These are phyloP conservation scores for Tylopilus subfusipes DNA, from an alignment of 768 basidiomycete species.

Conservation along the genomic window DNA sequence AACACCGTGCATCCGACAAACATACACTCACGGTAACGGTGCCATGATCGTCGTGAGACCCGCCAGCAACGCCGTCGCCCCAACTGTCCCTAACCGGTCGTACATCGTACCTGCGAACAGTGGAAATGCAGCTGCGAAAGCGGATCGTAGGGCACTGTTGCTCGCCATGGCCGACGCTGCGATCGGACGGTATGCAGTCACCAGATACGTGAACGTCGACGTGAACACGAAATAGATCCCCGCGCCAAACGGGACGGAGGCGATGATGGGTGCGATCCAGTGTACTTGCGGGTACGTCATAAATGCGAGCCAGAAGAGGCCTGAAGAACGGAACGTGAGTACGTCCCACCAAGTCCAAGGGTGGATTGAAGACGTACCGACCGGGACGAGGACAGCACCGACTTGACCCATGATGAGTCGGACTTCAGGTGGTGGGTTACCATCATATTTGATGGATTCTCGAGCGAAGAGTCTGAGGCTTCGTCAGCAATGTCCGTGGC, in stretches of 20 bases:
- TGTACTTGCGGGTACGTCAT: slow-evolving; percentile 46
- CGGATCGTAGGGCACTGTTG: slow-evolving; percentile 51
- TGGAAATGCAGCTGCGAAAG: slow-evolving; percentile 51
- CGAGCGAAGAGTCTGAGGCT: slow-evolving; percentile 35
- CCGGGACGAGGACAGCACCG: slow-evolving; percentile 63
- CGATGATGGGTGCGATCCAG: slow-evolving; percentile 47
- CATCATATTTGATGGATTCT: slow-evolving; percentile 38
- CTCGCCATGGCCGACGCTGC: slow-evolving; percentile 64
- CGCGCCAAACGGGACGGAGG: slow-evolving; percentile 46
- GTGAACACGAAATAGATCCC: slow-evolving; percentile 66
- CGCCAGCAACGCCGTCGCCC: slow-evolving; percentile 68
- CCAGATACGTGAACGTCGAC: slow-evolving; percentile 59
- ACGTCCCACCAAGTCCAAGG: not conserved
- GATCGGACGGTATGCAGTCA: slow-evolving; percentile 47
- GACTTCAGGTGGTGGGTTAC: slow-evolving; percentile 59
- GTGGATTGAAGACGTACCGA: slow-evolving; percentile 39
- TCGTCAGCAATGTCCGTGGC: not conserved
- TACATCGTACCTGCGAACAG: slow-evolving; percentile 54
- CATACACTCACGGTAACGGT: slow-evolving; percentile 51
- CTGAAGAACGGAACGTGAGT: slow-evolving; percentile 12
- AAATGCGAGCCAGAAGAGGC: slow-evolving; percentile 55
- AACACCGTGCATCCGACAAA: not conserved
- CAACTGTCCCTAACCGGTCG: slow-evolving; percentile 56
- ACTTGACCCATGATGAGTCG: slow-evolving; percentile 63
- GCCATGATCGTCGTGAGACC: slow-evolving; percentile 60